Conservation (phyloP, 257 asterid genomes). For the Lantana camara region DNA sequence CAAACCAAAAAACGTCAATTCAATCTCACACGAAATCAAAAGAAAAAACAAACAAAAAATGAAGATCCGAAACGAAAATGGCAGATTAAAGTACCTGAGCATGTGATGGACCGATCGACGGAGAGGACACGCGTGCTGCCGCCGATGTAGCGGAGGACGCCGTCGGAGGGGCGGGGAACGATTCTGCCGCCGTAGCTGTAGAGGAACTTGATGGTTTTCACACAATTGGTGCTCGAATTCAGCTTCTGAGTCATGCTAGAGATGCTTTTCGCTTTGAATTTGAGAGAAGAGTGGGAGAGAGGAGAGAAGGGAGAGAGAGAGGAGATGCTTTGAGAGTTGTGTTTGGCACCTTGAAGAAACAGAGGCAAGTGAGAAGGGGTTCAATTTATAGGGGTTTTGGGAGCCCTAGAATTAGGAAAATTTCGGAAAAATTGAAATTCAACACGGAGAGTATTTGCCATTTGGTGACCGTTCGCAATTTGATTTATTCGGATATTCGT, state of each 20-base stretch:
- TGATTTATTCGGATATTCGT: constrained; percentile 48
- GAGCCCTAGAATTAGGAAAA: background rate
- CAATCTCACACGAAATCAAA: background rate
- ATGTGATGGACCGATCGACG: constrained; percentile 47
- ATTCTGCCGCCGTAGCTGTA: constrained; percentile 86
- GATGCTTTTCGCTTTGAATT: too few species aligned
- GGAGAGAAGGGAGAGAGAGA: constrained; percentile 3
- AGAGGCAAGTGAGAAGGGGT: background rate
- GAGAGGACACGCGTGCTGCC: constrained; percentile 80
- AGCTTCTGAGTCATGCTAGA: constrained; percentile 37
- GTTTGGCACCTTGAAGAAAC: constrained; percentile 43
- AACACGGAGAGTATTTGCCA: constrained; percentile 29
- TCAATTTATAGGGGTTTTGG: constrained; percentile 39
- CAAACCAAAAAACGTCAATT: background rate
- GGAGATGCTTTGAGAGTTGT: constrained; percentile 1
- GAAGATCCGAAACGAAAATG: background rate
- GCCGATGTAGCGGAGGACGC: constrained; percentile 76
- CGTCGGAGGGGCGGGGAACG: constrained; percentile 66
- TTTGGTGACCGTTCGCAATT: constrained; percentile 2
- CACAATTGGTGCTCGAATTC: constrained; percentile 26
- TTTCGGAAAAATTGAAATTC: constrained; percentile 15
- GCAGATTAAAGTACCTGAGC: constrained; percentile 33
- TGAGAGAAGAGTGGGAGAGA: background rate
- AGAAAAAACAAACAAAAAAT: background rate
- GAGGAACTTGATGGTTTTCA: constrained; percentile 57